Evolutionary conservation across 2,329 filamentous ascomycete species (phyloP).

Genomic region (Botryosphaeria dothidea): DNA sequence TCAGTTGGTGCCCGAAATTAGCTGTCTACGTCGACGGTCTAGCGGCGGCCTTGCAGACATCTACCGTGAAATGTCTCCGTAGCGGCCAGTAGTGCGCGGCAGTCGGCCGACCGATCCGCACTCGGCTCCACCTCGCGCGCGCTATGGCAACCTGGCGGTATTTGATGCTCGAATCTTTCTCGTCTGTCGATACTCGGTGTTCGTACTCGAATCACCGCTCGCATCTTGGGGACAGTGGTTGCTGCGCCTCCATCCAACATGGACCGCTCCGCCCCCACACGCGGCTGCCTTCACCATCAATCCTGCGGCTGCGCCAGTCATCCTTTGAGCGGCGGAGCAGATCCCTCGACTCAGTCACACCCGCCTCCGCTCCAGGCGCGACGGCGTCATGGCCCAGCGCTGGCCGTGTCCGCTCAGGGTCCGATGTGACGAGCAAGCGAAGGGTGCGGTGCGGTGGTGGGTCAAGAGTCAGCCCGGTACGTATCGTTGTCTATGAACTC

Average conservation of each 20-base stretch:
- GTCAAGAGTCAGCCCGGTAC: conserved; percentile 4
- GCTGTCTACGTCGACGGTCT: neutral
- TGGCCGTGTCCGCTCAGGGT: neutral
- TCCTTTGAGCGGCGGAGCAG: neutral
- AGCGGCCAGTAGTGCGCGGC: neutral
- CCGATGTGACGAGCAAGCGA: neutral
- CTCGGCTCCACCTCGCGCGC: conserved; percentile 1
- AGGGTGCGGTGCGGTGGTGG: neutral
- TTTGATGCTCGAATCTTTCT: neutral
- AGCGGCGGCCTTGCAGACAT: neutral
- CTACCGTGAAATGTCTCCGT: neutral
- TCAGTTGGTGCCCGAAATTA: neutral
- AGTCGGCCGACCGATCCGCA: conserved; percentile 3
- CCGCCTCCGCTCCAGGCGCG: neutral
- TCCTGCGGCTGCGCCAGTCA: neutral
- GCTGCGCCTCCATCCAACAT: conserved; percentile 10
- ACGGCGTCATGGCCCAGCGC: neutral
- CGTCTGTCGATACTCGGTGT: neutral
- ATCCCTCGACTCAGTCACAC: neutral
- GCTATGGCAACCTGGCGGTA: neutral
- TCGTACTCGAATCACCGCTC: neutral
- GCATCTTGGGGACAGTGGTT: too few species aligned
- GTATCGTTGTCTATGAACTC: neutral
- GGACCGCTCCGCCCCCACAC: conserved; percentile 3
- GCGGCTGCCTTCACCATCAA: neutral